A percentile compares a stretch with the other conserved stretches of the same genome.
Conservation (phyloP, 768 basidiomycete genomes). For the Rubroboletus pulcherrimus region DNA sequence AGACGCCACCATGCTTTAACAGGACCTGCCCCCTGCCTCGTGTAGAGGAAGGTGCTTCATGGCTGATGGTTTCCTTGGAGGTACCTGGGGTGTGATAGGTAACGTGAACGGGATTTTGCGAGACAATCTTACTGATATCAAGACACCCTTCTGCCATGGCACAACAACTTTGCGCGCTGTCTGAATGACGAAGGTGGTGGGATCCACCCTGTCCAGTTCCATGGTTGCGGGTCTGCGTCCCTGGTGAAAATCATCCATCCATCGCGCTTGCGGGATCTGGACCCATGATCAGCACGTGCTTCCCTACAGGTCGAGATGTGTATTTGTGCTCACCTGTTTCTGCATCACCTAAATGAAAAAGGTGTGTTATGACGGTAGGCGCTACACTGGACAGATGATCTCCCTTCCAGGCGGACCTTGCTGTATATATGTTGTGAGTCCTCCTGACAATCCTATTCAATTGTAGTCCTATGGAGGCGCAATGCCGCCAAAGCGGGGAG, state of each 20-base stretch:
- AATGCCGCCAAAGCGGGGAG: slow-evolving; percentile 21
- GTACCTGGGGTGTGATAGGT: slow-evolving; percentile 21
- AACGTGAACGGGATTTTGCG: background rate
- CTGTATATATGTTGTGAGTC: slow-evolving; percentile 15
- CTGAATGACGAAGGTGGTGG: slow-evolving; percentile 21
- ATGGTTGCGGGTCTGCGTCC: slow-evolving; percentile 1
- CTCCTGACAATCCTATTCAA: background rate
- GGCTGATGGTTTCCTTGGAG: slow-evolving; percentile 16
- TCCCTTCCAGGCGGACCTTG: slow-evolving; percentile 1
- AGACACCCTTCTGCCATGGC: slow-evolving; percentile 16
- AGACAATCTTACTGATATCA: slow-evolving; percentile 19
- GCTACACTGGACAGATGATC: slow-evolving; percentile 12
- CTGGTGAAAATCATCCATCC: slow-evolving; percentile 13
- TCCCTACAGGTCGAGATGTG: slow-evolving; percentile 16
- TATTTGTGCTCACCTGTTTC: slow-evolving; percentile 14
- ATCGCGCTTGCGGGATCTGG: slow-evolving; percentile 16
- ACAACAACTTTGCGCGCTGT: slow-evolving; percentile 22
- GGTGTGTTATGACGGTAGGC: slow-evolving; percentile 21
- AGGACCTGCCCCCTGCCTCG: slow-evolving; percentile 15
- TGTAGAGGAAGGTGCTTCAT: slow-evolving; percentile 13
- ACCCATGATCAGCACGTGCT: slow-evolving; percentile 24
- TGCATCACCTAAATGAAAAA: slow-evolving; percentile 24
- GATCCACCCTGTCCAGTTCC: slow-evolving; percentile 7
- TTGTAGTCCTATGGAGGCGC: slow-evolving; percentile 1
- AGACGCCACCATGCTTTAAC: slow-evolving; percentile 8